Base-by-base conservation (phyloP, 2,329 filamentous ascomycete genomes). In the Pseudogymnoascus sp. region DNA sequence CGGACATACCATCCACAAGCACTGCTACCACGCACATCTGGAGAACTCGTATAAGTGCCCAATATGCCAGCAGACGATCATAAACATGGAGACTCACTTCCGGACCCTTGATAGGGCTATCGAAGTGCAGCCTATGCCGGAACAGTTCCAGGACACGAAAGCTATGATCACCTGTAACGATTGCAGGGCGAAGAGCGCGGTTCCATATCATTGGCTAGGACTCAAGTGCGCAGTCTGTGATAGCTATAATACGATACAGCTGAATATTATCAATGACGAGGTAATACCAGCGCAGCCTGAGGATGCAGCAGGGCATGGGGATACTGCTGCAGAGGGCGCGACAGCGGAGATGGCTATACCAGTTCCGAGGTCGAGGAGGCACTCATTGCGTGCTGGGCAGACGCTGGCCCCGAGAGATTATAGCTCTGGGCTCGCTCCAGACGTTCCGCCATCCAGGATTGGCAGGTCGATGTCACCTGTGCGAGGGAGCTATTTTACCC, bases 1-100 rank as follows among this genome's bases (percentile, higher is more conserved):
- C 73, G 94, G 94, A 2, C 94, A 99, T 73, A 95, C 93, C 71
- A 95, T 99, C 72, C 94, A 99, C 75, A 87, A 89, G 69, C 85
- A 84, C 63, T 99, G 94, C 76, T 94, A 96, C 71, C 85, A 90
- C 52, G 85, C 94, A 69, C 90, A 96, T 72, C 92, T 95, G 80
- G 87, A 88, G 69, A 87, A 86, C 3, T 95, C 92, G 5, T 99
- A 97, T 78, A 95, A 93, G 71, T 99, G 94, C 70, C 94, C 93
- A 0, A 92, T 97, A 58, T 99, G 94, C 81, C 96, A 89, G 77
- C 96, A 94, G 75, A 96, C 90, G 66, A 88, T 96, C n/a, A 85
- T 91, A 67, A 97, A 97, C 72, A 99, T 99, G 93, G 93, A 97
- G 72, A 84, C 90, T 38, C 90, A 95, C 69, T 99, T 97, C 78